phyloP scores from a whole-genome alignment of 306 rosid species.

The Cajanus cajan region DNA sequence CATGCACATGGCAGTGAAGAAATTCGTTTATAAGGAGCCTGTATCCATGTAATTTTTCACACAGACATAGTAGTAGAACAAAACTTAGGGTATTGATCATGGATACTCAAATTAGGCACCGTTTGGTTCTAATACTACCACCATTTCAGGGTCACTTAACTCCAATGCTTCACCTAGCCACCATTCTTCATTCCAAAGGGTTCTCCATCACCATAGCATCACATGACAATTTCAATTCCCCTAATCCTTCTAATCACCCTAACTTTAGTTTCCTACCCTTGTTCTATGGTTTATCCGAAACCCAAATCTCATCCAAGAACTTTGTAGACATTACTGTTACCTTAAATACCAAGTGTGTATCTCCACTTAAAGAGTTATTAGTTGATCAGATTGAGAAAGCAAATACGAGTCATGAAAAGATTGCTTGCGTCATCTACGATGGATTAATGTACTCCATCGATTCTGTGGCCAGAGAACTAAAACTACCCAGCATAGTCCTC shows the following conservation, averaged over 20 bases:
- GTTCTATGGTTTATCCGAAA: conserved; percentile 37
- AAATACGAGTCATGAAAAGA: conserved; percentile 21
- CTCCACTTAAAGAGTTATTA: conserved; percentile 31
- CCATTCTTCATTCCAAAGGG: conserved; percentile 43
- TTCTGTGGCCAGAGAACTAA: conserved; percentile 32
- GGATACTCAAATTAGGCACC: conserved; percentile 19
- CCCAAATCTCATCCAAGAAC: conserved; percentile 31
- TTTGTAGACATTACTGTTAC: neutral
- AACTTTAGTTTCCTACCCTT: conserved; percentile 33
- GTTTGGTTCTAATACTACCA: conserved; percentile 34
- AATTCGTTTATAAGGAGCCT: neutral
- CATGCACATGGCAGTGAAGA: neutral
- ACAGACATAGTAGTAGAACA: neutral
- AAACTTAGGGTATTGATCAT: neutral
- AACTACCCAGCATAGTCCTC: conserved; percentile 36
- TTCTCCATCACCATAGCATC: conserved; percentile 48
- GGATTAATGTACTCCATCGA: conserved; percentile 30
- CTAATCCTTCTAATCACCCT: conserved; percentile 39
- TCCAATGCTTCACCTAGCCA: conserved; percentile 44
- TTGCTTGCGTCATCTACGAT: conserved; percentile 43
- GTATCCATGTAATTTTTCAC: neutral
- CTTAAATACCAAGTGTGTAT: conserved; percentile 28
- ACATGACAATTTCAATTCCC: conserved; percentile 40
- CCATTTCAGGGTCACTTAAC: conserved; percentile 46
- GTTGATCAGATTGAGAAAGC: conserved; percentile 4